These are phyloP conservation scores for Entomortierella parvispora DNA, from an alignment of 192 early-diverging fungal species.

Conservation along the genomic window DNA sequence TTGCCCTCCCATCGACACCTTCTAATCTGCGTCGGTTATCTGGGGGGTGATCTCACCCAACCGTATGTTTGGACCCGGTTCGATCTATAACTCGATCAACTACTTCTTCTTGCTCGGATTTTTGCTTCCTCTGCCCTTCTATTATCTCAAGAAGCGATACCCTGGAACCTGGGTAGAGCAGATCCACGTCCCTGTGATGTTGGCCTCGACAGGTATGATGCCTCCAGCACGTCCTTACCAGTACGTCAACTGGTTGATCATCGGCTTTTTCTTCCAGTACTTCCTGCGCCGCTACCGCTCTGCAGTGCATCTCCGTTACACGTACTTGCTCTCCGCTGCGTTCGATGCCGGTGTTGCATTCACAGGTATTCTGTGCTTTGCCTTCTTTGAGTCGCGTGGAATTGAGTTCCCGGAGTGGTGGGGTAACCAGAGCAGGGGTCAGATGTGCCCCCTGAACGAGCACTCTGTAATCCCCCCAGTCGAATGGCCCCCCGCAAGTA, in stretches of 20 bases:
- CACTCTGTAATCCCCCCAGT: too few relatives aligned
- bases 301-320: conserved; percentile 67
- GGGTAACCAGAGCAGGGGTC: too few relatives aligned
- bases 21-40: conserved; percentile 70
- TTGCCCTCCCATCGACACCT: conserved; percentile 55
- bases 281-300: conserved; percentile 54
- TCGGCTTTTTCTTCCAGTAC: conserved; percentile 61
- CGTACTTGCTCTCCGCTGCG: conserved; percentile 69
- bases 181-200: conserved; percentile 63
- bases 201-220: conserved; percentile 57
- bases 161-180: conserved; percentile 53
- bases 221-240: conserved; percentile 57
- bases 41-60: conserved; percentile 78
- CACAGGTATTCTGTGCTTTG: conserved; percentile 15
- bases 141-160: conserved; percentile 57
- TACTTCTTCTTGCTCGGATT: conserved; percentile 61
- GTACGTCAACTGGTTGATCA: conserved; percentile 35
- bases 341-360: conserved; percentile 62
- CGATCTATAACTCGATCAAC: conserved; percentile 39
- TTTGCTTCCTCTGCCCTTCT: conserved; percentile 64
- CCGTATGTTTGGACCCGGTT: conserved; percentile 61
- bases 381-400: background rate
- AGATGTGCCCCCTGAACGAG: too few relatives aligned
- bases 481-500: too few relatives aligned
- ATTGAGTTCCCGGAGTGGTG: background rate